phyloP scores from a whole-genome alignment of 805 yeast genomes.

The Saturnispora saitoi region DNA sequence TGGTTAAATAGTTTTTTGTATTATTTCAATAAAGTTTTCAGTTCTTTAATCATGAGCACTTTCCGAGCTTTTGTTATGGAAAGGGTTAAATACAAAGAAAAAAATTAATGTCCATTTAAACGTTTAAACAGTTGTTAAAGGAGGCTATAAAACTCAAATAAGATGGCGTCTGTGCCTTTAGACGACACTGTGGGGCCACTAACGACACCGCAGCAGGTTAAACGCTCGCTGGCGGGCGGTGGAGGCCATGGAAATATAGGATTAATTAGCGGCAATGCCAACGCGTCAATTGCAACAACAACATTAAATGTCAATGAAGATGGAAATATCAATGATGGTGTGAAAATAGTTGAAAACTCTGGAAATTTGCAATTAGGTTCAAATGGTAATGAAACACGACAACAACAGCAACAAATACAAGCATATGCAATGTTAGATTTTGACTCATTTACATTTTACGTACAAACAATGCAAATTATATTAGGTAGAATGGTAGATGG shows the following conservation, averaged over 20 bases:
- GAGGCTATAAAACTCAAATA: neutral
- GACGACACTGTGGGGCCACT: slow-evolving; percentile 5
- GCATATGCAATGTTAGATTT: slow-evolving; percentile 79
- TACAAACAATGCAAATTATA: slow-evolving; percentile 89
- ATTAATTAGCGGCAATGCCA: neutral
- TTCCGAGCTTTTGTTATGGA: neutral
- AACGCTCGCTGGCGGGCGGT: slow-evolving; percentile 8
- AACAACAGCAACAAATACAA: slow-evolving; percentile 32
- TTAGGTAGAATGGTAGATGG: slow-evolving; percentile 84
- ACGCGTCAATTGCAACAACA: neutral
- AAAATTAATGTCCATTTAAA: neutral
- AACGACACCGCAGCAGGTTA: slow-evolving; percentile 10
- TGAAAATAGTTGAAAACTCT: neutral
- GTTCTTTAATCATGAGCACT: neutral
- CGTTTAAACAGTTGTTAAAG: neutral
- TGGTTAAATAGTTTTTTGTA: neutral
- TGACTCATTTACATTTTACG: slow-evolving; percentile 87
- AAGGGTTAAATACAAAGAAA: neutral
- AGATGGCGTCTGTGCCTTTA: slow-evolving; percentile 5
- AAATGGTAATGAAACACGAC: slow-evolving; percentile 12
- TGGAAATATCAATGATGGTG: neutral
- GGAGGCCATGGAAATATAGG: neutral
- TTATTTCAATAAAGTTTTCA: neutral
- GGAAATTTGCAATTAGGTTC: neutral
- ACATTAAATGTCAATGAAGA: neutral